A percentile compares a stretch with the other conserved stretches of the same genome.
phyloP scores from a whole-genome alignment of 2,329 filamentous ascomycete species.

The Botrytis fragariae region DNA sequence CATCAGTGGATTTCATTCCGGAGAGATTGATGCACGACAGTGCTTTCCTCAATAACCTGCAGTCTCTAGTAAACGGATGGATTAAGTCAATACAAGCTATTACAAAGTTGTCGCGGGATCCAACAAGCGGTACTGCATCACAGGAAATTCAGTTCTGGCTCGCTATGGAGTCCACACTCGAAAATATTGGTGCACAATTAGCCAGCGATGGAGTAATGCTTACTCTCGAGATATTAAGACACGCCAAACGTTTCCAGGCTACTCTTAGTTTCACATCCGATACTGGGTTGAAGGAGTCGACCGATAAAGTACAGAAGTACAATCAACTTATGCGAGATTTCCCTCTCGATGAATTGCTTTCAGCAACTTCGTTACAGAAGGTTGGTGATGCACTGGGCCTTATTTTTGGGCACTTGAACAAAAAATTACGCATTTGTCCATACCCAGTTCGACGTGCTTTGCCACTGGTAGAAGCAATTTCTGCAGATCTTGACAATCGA shows the following conservation, averaged over 20 bases:
- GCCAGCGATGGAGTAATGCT: slow-evolving; percentile 83
- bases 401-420: slow-evolving; percentile 94
- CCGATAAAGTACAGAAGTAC: slow-evolving; percentile 96
- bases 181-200: slow-evolving; percentile 87
- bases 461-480: slow-evolving; percentile 95
- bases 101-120: slow-evolving; percentile 89
- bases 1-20: slow-evolving; percentile 77
- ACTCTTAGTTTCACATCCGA: slow-evolving; percentile 96
- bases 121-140: slow-evolving; percentile 72
- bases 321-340: slow-evolving; percentile 99
- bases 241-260: slow-evolving; percentile 96
- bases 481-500: slow-evolving; percentile 82
- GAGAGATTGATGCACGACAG: slow-evolving; percentile 78
- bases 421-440: slow-evolving; percentile 93
- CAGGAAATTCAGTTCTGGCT: slow-evolving; percentile 99
- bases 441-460: slow-evolving; percentile 91
- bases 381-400: slow-evolving; percentile 83
- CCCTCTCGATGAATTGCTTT: slow-evolving; percentile 88
- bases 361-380: slow-evolving; percentile 84
- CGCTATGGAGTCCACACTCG: slow-evolving; percentile 90
- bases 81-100: slow-evolving; percentile 98
- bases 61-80: slow-evolving; percentile 93
- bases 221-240: slow-evolving; percentile 91
- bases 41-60: slow-evolving; percentile 87
- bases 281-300: slow-evolving; percentile 92